Percentiles rank a stretch among this genome's conserved stretches.
phyloP scores from a whole-genome alignment of 2,329 filamentous ascomycete genomes.

The Penicillium sp. region DNA sequence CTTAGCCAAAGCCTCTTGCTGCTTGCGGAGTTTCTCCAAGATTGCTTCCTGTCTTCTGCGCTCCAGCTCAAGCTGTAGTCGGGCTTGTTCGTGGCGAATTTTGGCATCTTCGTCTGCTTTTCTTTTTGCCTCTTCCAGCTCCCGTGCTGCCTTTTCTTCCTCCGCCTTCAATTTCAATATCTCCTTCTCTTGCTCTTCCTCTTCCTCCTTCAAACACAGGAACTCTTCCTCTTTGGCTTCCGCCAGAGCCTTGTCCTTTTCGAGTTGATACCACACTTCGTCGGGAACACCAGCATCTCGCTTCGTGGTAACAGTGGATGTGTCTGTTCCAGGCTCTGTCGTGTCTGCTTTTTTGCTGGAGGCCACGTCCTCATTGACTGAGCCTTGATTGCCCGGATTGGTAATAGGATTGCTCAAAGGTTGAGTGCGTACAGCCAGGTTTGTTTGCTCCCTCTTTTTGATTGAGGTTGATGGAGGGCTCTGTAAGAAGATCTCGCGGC shows the following conservation, averaged over 20 bases:
- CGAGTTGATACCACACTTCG: constrained; percentile 24
- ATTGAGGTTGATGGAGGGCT: neutral
- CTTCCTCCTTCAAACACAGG: neutral
- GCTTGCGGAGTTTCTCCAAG: constrained; percentile 44
- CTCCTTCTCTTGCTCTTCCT: neutral
- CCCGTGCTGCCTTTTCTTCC: neutral
- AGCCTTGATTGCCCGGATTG: neutral
- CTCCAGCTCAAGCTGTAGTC: constrained; percentile 20
- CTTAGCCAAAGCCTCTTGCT: constrained; percentile 26
- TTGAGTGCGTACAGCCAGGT: neutral
- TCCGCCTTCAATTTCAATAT: neutral
- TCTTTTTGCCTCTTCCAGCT: neutral
- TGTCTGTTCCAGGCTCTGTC: neutral
- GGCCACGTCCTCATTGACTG: neutral
- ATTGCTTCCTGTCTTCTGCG: constrained; percentile 32
- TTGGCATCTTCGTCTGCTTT: constrained; percentile 13
- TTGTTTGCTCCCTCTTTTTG: neutral
- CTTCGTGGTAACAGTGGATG: neutral
- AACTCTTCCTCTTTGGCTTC: neutral
- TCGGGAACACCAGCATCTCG: constrained; percentile 27
- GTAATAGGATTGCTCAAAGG: neutral
- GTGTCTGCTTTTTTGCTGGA: neutral
- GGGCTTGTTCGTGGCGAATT: constrained; percentile 34
- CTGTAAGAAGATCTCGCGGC: neutral
- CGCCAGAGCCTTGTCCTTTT: constrained; percentile 12